Conservation (phyloP, 2,329 filamentous ascomycete genomes). For the Tolypocladium inflatum region DNA sequence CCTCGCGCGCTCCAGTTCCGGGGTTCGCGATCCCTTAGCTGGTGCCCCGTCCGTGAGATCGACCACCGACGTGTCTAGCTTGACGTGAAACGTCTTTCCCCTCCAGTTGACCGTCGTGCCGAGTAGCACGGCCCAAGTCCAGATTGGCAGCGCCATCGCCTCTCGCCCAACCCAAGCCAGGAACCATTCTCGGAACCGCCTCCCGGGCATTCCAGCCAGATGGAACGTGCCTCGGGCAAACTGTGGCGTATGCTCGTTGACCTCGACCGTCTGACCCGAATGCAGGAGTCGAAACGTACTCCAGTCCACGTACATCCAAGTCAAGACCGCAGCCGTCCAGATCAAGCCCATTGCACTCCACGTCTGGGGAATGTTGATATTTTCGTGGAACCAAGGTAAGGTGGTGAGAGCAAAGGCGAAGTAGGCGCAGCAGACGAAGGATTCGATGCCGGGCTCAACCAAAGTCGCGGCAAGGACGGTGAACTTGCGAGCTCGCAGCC, state of each 20-base stretch:
- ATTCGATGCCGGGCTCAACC: constrained; percentile 88
- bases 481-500: constrained; percentile 90
- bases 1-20: constrained; percentile 12
- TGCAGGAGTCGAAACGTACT: constrained; percentile 66
- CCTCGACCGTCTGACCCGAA: constrained; percentile 58
- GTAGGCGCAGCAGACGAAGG: constrained; percentile 72
- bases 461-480: constrained; percentile 83
- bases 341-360: constrained; percentile 57
- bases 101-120: constrained; percentile 84
- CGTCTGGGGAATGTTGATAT: constrained; percentile 46
- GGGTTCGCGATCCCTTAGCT: constrained; percentile 6
- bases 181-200: constrained; percentile 63
- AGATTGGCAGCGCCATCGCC: constrained; percentile 74
- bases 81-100: constrained; percentile 71
- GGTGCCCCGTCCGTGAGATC: constrained; percentile 15
- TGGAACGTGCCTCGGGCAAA: constrained; percentile 51
- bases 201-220: constrained; percentile 29
- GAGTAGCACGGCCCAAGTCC: constrained; percentile 82
- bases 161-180: constrained; percentile 80
- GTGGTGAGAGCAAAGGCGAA: constrained; percentile 72
- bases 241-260: constrained; percentile 61
- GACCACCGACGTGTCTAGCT: constrained; percentile 72
- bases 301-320: constrained; percentile 72
- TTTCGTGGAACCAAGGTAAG: constrained; percentile 50
- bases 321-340: constrained; percentile 55